These are phyloP conservation scores for Wickerhamiella domercqiae DNA, from an alignment of 805 yeast genomes.

Conservation along the genomic window DNA sequence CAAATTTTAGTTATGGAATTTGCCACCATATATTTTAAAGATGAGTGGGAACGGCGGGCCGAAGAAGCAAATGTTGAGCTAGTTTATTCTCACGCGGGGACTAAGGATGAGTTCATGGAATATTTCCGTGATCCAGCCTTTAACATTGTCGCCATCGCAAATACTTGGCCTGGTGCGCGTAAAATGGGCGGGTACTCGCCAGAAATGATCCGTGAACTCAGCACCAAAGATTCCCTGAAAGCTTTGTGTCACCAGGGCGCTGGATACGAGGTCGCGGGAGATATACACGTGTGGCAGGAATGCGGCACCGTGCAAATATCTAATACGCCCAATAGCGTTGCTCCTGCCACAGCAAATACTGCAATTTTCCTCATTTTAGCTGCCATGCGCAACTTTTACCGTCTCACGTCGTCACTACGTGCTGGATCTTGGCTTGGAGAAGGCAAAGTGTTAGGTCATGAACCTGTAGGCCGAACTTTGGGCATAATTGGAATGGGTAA, in stretches of 20 bases:
- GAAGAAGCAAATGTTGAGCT: slow-evolving; percentile 7
- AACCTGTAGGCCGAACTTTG: slow-evolving; percentile 34
- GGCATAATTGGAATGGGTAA: slow-evolving; percentile 53
- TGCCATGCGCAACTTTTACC: slow-evolving; percentile 33
- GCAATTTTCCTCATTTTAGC: slow-evolving; percentile 34
- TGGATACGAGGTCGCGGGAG: slow-evolving; percentile 40
- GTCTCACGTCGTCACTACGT: slow-evolving; percentile 28
- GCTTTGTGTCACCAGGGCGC: slow-evolving; percentile 38
- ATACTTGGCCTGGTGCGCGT: slow-evolving; percentile 15
- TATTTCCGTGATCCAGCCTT: slow-evolving; percentile 10
- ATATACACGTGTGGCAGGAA: slow-evolving; percentile 29
- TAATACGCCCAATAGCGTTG: slow-evolving; percentile 39
- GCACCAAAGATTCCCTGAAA: slow-evolving; percentile 17
- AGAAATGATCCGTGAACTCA: slow-evolving; percentile 13
- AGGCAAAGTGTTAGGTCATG: slow-evolving; percentile 31
- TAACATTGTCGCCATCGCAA: slow-evolving; percentile 10
- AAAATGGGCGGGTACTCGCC: slow-evolving; percentile 13
- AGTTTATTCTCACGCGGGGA: slow-evolving; percentile 6
- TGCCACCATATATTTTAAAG: not conserved
- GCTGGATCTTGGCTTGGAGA: slow-evolving; percentile 33
- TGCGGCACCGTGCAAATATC: slow-evolving; percentile 31
- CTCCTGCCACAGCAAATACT: slow-evolving; percentile 42
- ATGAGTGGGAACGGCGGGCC: slow-evolving; percentile 3
- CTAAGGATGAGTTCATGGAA: slow-evolving; percentile 12
- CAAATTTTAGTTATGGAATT: not conserved